Evolutionary conservation across 169 alveolate species (phyloP).

Genomic region (Plasmodium sp.): DNA sequence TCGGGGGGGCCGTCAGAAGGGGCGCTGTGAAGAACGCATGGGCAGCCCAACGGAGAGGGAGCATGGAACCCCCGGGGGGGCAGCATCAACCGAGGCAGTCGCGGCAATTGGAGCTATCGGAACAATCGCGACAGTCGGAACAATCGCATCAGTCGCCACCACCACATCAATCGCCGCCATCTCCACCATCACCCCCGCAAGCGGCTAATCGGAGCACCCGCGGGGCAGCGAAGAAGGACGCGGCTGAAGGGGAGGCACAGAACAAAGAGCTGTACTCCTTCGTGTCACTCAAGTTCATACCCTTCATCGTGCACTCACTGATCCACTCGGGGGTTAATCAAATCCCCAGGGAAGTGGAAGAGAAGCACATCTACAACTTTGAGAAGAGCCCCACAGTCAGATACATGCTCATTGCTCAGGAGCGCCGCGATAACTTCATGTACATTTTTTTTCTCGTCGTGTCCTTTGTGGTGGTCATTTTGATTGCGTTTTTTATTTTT

Average conservation of each 20-base stretch:
- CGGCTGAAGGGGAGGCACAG: background rate
- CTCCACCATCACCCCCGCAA: background rate
- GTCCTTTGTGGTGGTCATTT: constrained; percentile 26
- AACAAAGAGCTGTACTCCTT: constrained; percentile 25
- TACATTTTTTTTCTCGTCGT: constrained; percentile 21
- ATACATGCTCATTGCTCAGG: constrained; percentile 33
- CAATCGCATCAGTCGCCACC: no score
- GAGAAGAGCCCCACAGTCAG: constrained; percentile 49
- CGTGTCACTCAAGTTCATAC: constrained; percentile 11
- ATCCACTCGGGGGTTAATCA: background rate
- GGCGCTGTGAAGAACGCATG: background rate
- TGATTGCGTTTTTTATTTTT: constrained; percentile 39
- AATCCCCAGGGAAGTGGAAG: background rate
- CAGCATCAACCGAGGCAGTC: background rate
- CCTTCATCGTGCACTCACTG: constrained; percentile 16
- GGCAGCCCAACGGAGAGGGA: background rate
- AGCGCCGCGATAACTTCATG: constrained; percentile 13
- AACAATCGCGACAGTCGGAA: background rate
- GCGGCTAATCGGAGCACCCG: background rate
- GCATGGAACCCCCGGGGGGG: background rate
- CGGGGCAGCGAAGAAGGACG: background rate
- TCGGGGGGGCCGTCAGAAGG: background rate
- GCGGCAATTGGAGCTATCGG: background rate
- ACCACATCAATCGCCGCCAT: background rate
- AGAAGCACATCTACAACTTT: constrained; percentile 6